Evolutionary conservation across 2,329 filamentous ascomycete genomes (phyloP), one percentile per base, ranked within the genome.

Genomic region (Aphanocladium album): DNA sequence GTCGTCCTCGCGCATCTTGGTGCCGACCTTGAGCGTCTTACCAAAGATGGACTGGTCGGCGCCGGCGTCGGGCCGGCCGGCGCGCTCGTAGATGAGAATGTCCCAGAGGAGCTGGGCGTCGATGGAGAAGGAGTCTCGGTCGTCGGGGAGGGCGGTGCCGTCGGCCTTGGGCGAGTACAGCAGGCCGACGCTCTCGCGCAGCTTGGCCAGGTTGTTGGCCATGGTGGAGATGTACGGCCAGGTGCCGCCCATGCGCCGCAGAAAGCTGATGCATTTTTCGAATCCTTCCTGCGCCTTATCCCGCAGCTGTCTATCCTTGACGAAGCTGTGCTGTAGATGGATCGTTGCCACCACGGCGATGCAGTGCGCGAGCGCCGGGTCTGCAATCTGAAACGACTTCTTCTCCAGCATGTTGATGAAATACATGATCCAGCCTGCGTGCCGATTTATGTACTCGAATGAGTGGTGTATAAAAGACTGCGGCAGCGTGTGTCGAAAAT

Each of bases 381-480:
- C 69, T 0, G 77, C 77, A 8, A 79, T 73, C 52, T 74, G 69
- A 59, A 81, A 80, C 0, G 67, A 68, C 55, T 70, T 68, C 57
- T 66, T 79, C 77, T 64, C 77, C 72, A 69, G 75, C 71, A 61
- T 77, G 51, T 80, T 76, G 50, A 83, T 75, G 53, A 81, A 78
- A 65, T 81, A 79, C 4, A 82, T 74, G 27, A 83, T 80, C 81
- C 81, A 83, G 1, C 77, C 77, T 0, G 79, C 78, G 62, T 83
- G 80, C 0, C 77, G 77, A 0, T 77, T 76, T 30, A 82, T 80
- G 27, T 80, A 70, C 58, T 83, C 80, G 14, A 78, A 79, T 0
- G 79, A 82, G 63, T 82, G 79, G 52, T 82, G 80, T 1, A 83
- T 73, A 21, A 83, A 83, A 1, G 81, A 79, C 55, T 83, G 79